phyloP scores from a whole-genome alignment of 83 land plant genomes.

The Isoetes engelmannii region DNA sequence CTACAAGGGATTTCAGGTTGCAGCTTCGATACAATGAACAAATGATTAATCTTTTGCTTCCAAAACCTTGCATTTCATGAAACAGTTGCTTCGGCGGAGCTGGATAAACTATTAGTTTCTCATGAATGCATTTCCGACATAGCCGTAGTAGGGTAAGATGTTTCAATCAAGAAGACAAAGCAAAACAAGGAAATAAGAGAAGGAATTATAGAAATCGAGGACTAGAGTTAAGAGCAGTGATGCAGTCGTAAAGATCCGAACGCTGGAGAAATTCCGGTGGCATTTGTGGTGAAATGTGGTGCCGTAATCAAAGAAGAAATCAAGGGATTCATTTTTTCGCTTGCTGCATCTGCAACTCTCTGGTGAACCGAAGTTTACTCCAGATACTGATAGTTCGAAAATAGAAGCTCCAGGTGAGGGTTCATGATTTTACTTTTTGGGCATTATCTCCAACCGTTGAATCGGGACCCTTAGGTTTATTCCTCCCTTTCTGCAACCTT shows the following conservation, averaged over 20 bases:
- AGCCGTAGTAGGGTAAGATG: slow-evolving; percentile 69
- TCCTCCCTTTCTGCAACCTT: too few relatives aligned
- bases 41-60: background rate
- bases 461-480: too few relatives aligned
- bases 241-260: slow-evolving; percentile 1
- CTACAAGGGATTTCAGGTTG: slow-evolving; percentile 69
- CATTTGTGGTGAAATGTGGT: background rate
- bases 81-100: slow-evolving; percentile 79
- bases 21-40: background rate
- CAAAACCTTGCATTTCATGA: background rate
- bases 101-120: slow-evolving; percentile 54
- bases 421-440: too few relatives aligned
- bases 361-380: too few relatives aligned
- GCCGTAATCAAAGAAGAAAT: too few relatives aligned
- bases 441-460: too few relatives aligned
- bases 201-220: background rate
- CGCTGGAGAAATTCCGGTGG: slow-evolving; percentile 4
- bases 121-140: slow-evolving; percentile 71
- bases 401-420: too few relatives aligned
- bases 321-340: too few relatives aligned
- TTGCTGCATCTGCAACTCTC: too few relatives aligned
- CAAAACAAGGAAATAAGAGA: background rate
- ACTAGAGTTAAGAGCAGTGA: background rate
- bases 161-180: background rate
- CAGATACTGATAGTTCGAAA: too few relatives aligned